A percentile compares a stretch with the other conserved stretches of the same genome.
phyloP scores from a whole-genome alignment of 371 early-diverging fungal genomes.

The Mortierella sp. region DNA sequence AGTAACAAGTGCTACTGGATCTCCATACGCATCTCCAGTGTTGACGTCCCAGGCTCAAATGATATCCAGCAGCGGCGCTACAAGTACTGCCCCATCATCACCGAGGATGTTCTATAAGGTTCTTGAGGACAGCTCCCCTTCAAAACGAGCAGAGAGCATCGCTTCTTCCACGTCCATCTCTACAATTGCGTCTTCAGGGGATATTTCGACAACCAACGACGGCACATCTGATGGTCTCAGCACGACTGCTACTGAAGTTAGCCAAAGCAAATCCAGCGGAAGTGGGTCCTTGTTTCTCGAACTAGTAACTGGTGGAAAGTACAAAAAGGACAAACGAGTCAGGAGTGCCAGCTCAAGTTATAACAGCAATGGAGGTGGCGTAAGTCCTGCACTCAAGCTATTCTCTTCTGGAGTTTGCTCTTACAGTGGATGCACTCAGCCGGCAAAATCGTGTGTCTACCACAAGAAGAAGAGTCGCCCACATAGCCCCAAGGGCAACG shows the following conservation, averaged over 20 bases:
- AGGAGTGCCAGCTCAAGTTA: constrained; percentile 37
- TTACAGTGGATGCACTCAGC: constrained; percentile 42
- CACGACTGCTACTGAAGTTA: constrained; percentile 7
- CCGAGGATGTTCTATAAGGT: constrained; percentile 36
- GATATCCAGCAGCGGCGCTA: neutral
- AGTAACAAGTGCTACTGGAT: constrained; percentile 26
- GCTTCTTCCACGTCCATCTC: constrained; percentile 43
- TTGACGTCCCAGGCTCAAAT: constrained; percentile 19
- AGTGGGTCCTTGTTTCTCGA: constrained; percentile 16
- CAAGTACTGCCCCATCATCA: constrained; percentile 10
- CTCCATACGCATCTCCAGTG: constrained; percentile 41
- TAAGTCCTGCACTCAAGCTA: constrained; percentile 30
- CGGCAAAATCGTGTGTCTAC: constrained; percentile 35
- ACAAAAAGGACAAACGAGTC: constrained; percentile 33
- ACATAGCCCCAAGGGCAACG: constrained; percentile 17
- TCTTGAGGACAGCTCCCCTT: constrained; percentile 15
- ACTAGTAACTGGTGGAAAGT: constrained; percentile 26
- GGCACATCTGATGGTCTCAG: constrained; percentile 15
- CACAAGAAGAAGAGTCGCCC: constrained; percentile 34
- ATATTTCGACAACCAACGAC: constrained; percentile 31
- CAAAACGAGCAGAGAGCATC: constrained; percentile 33
- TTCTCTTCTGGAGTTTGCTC: constrained; percentile 20
- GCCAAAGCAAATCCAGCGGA: constrained; percentile 2
- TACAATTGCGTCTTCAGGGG: constrained; percentile 29
- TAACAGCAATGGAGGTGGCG: constrained; percentile 28